These are phyloP conservation scores for Vanrija sp. DNA, from an alignment of 1,284 basidiomycete genomes.

Conservation along the genomic window DNA sequence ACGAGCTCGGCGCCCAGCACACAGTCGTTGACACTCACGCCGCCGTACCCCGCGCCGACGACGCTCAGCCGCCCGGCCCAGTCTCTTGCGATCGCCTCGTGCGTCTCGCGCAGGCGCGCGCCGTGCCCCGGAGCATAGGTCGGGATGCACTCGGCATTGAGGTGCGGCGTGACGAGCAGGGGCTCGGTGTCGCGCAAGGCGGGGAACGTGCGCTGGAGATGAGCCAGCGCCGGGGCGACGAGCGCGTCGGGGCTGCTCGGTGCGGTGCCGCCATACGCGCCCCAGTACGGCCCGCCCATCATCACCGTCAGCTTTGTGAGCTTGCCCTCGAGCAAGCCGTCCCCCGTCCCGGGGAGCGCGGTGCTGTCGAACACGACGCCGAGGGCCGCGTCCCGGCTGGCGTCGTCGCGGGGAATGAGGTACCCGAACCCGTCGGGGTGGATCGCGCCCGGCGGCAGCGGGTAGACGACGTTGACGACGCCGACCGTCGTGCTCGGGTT, in stretches of 20 bases:
- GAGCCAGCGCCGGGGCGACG: conserved; percentile 46
- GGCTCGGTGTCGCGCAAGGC: conserved; percentile 37
- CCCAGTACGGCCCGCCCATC: conserved; percentile 76
- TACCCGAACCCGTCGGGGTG: conserved; percentile 90
- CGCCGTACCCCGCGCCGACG: conserved; percentile 79
- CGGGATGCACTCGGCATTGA: conserved; percentile 75
- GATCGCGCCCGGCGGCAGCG: conserved; percentile 53
- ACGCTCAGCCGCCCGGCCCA: conserved; percentile 66
- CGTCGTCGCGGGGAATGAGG: conserved; percentile 69
- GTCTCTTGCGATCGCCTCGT: conserved; percentile 50
- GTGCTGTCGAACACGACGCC: conserved; percentile 82
- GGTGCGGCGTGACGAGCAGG: conserved; percentile 56
- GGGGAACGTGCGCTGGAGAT: conserved; percentile 56
- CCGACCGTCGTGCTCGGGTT: conserved; percentile 58
- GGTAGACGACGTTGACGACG: conserved; percentile 60
- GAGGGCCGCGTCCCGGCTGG: conserved; percentile 55
- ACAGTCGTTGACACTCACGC: conserved; percentile 88
- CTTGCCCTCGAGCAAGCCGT: conserved; percentile 34
- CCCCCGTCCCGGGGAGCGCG: conserved; percentile 60
- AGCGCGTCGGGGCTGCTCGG: conserved; percentile 23
- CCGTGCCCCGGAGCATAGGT: conserved; percentile 71
- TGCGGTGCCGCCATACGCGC: conserved; percentile 36
- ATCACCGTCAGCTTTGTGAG: conserved; percentile 78
- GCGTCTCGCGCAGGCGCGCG: conserved; percentile 63
- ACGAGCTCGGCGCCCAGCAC: conserved; percentile 63